Evolutionary conservation across 108 stramenopile species (phyloP).

Genomic region (Skeletonema tropicum): DNA sequence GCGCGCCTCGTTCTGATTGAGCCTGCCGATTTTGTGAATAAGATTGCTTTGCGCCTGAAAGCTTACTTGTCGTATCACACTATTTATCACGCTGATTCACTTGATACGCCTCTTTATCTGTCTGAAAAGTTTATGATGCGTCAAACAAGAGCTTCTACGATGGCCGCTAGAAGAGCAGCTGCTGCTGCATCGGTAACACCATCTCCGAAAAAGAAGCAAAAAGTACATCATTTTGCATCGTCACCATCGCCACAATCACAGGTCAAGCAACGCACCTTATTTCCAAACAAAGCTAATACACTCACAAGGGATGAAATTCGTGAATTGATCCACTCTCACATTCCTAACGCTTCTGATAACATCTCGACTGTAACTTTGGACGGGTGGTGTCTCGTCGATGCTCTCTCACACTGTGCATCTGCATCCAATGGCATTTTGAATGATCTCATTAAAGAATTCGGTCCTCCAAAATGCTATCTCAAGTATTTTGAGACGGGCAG

Average conservation of each 20-base stretch:
- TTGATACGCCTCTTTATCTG: too few relatives aligned
- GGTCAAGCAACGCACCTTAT: background rate
- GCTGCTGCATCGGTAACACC: background rate
- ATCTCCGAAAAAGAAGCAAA: conserved; percentile 4
- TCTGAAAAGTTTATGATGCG: background rate
- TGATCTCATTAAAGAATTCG: background rate
- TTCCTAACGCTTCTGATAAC: background rate
- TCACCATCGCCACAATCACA: background rate
- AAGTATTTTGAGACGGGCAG: background rate
- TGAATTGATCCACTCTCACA: background rate
- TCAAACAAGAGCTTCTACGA: background rate
- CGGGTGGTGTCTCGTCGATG: background rate
- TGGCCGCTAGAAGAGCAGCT: background rate
- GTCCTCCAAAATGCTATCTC: background rate
- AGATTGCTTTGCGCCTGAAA: too few relatives aligned
- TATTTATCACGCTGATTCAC: too few relatives aligned
- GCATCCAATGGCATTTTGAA: background rate
- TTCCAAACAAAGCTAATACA: background rate
- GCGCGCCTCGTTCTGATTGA: too few relatives aligned
- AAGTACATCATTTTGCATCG: background rate
- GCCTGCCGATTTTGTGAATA: too few relatives aligned
- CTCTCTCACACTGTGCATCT: background rate
- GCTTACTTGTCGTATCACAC: too few relatives aligned
- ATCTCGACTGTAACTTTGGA: background rate
- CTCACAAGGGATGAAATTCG: background rate